These are phyloP conservation scores for Neospora caninum DNA, from an alignment of 169 alveolate species.

Conservation along the genomic window DNA sequence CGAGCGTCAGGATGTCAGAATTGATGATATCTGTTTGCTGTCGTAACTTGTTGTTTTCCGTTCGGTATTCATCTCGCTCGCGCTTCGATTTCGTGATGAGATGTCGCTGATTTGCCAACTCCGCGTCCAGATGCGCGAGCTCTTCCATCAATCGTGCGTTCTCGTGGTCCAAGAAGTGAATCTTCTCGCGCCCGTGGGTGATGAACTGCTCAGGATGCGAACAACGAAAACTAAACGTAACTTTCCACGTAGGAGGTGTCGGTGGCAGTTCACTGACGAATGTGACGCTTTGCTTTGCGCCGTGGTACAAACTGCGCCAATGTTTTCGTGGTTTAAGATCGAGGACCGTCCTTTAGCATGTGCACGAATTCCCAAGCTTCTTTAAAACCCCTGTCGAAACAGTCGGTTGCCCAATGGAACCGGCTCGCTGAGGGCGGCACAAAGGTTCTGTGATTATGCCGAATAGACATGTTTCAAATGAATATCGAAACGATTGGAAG, in stretches of 20 bases:
- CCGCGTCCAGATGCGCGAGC: conserved; percentile 60
- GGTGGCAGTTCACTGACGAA: too few species aligned
- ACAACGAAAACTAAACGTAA: background rate
- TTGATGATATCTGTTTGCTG: conserved; percentile 90
- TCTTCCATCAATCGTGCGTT: conserved; percentile 77
- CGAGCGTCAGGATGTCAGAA: conserved; percentile 74
- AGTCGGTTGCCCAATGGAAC: too few species aligned
- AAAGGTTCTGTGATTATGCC: too few species aligned
- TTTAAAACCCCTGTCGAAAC: too few species aligned
- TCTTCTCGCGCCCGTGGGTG: conserved; percentile 92
- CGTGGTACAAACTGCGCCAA: too few species aligned
- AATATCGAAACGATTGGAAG: too few species aligned
- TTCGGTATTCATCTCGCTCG: conserved; percentile 79
- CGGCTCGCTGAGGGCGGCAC: too few species aligned
- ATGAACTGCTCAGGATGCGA: conserved; percentile 55
- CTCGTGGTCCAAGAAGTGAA: conserved; percentile 80
- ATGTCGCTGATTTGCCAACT: conserved; percentile 82
- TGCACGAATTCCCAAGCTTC: too few species aligned
- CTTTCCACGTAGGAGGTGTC: background rate
- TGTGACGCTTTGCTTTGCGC: too few species aligned
- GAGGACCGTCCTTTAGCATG: too few species aligned
- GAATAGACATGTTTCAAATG: too few species aligned
- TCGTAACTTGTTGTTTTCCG: conserved; percentile 75
- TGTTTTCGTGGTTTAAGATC: too few species aligned
- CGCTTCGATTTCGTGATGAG: conserved; percentile 79